Percentiles rank a stretch among this genome's conserved stretches.
phyloP scores from a whole-genome alignment of 495 filamentous ascomycete genomes.

The Neurospora pannonica region DNA sequence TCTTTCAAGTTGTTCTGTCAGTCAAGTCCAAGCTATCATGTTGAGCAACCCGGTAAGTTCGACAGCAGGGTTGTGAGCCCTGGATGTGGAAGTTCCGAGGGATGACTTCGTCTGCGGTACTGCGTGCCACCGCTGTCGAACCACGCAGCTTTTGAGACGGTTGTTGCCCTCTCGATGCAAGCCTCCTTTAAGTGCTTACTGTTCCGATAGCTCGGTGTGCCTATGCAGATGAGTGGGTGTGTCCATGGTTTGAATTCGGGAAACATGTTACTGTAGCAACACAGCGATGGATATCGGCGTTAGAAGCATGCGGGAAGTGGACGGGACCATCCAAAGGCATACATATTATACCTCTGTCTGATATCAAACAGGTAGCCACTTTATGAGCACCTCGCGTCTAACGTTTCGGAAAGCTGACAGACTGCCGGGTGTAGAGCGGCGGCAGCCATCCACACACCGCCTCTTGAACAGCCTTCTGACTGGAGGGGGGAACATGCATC shows the following conservation, averaged over 20 bases:
- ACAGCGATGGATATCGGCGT: background rate
- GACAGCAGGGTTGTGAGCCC: background rate
- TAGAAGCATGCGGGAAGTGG: background rate
- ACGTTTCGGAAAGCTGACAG: background rate
- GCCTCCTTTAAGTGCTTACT: background rate
- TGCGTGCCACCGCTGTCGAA: background rate
- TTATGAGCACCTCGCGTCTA: background rate
- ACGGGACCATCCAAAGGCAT: background rate
- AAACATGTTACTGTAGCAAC: background rate
- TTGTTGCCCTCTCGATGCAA: background rate
- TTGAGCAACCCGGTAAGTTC: background rate
- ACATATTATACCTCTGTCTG: background rate
- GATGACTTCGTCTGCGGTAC: background rate
- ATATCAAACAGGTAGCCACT: background rate
- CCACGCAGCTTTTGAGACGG: background rate
- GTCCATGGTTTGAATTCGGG: background rate
- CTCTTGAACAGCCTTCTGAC: background rate
- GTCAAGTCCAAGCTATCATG: background rate
- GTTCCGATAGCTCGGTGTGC: background rate
- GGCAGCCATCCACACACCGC: background rate
- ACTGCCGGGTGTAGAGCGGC: background rate
- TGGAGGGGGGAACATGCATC: background rate
- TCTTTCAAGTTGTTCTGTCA: background rate
- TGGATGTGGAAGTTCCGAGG: background rate
- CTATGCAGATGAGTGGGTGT: background rate